Evolutionary conservation across 306 rosid species (phyloP), one percentile per base, ranked within the genome.

Genomic region (Arachis hypogaea): DNA sequence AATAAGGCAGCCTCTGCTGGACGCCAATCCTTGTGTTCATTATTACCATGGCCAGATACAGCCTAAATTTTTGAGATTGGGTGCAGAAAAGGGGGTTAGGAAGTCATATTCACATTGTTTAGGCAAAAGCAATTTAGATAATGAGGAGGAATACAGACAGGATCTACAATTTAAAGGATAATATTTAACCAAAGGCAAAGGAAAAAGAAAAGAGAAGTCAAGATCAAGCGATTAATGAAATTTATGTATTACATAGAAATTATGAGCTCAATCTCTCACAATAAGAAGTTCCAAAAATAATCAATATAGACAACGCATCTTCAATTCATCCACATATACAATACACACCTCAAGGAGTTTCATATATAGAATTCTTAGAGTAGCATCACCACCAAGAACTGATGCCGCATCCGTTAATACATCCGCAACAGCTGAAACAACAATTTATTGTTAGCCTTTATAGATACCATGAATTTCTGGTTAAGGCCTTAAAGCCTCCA

Each of bases 1-100:
- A 95, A 95, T 75, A 95, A 82, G 86, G 98, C 90, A 82, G 99
- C 99, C 83, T 95, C 99, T 4, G 92, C 97, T 51, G 92, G 90
- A 54, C 90, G 89, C 99, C 99, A 95, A 86, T 90, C 98, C 77
- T 82, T 78, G 12, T 69, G 81, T 75, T 86, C 96, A 66, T 82
- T 86, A 78, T 83, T 92, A 66, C 90, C 85, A 80, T 83, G 89
- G 75, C 88, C 54, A 69, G 96, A 82, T 71, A 93, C 86, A 55
- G 97, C 99, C 99, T 95, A 82, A 44, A 74, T 76, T 71, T 62
- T 2, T 49, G 22, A 5, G 28, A 10, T 61, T 49, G 40, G 63
- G 63, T 9, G 64, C 74, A 66, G 43, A 10, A 30, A 69, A 54
- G n/a, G 47, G 55, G 51, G 75, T 49, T 4, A 79, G 72, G 28